Base-by-base conservation (phyloP, 495 filamentous ascomycete species). In the Aspergillus avenaceus region DNA sequence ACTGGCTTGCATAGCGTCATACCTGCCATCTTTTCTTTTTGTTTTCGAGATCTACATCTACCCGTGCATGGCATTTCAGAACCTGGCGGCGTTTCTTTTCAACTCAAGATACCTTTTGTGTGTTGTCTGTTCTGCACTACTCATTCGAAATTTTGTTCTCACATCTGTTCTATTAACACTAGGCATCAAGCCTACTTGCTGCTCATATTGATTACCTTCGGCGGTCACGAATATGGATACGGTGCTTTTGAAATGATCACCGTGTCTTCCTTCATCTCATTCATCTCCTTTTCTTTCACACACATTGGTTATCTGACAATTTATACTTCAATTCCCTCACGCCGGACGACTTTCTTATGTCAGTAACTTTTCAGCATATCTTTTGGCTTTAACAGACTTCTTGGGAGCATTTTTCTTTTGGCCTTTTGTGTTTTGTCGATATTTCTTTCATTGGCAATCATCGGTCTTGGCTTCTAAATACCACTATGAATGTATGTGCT, bases 1-100 rank as follows among this genome's bases (percentile, higher is more conserved):
- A 64, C 56, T 60, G 62, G 62, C 66, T 66, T 66, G 69, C 69
- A 74, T 74, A 72, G 69, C 71, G 65, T 71, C 65, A 65, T 67
- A 62, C 56, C 50, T 49, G 47, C 62, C 56, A 59, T 60, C 24
- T 44, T 46, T 32, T 40, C 27, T 50, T 40, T 50, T 58, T 47
- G 53, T 59, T 48, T 62, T 52, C 16, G 44, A 60, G 50, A 59
- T 65, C 58, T 58, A 61, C 52, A 61, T 67, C 59, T 60, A 55
- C 55, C 64, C 50, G 60, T 63, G 65, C 67, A 74, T 72, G 69
- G 70, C 70, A 74, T 72, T 67, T 64, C 58, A 64, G 61, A 70
- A 62, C 62, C 53, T 63, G 64, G 65, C 59, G 69, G 69, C 67
- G 69, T 72, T 71, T 60, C 63, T 61, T 60, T 64, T 64, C 63